phyloP scores from a whole-genome alignment of 1,139 yeast genomes.

The Pichia sp. region DNA sequence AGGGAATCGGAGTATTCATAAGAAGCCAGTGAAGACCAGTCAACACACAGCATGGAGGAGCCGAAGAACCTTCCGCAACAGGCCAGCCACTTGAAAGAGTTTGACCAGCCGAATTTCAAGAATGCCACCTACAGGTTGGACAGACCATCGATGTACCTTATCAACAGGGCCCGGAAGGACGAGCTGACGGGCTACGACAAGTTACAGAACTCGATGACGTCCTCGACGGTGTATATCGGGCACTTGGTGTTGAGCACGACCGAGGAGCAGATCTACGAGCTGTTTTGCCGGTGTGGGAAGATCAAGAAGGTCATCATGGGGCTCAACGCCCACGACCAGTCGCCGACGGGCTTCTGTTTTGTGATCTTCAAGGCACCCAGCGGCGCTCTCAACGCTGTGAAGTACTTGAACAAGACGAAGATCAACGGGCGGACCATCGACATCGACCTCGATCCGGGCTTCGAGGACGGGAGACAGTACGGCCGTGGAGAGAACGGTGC shows the following conservation, averaged over 20 bases:
- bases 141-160: constrained; percentile 69
- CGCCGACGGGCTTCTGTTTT: constrained; percentile 96
- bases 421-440: constrained; percentile 76
- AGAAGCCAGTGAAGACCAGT: not conserved
- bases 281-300: constrained; percentile 75
- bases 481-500: constrained; percentile 93
- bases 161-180: constrained; percentile 63
- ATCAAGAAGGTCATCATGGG: constrained; percentile 88
- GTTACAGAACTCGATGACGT: constrained; percentile 56
- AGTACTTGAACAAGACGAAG: constrained; percentile 73
- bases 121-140: constrained; percentile 64
- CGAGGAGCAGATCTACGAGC: constrained; percentile 87
- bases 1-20: too few species aligned
- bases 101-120: constrained; percentile 52
- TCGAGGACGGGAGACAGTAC: constrained; percentile 87
- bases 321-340: constrained; percentile 75
- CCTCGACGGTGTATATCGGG: constrained; percentile 83
- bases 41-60: not conserved
- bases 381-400: constrained; percentile 76
- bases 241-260: constrained; percentile 82
- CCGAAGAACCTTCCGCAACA: constrained; percentile 3
- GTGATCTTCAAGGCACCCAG: constrained; percentile 65
- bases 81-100: constrained; percentile 33
- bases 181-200: constrained; percentile 45
- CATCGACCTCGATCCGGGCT: constrained; percentile 92